These are phyloP conservation scores for Pleurotus cornucopiae DNA, from an alignment of 768 basidiomycete genomes.

Conservation along the genomic window DNA sequence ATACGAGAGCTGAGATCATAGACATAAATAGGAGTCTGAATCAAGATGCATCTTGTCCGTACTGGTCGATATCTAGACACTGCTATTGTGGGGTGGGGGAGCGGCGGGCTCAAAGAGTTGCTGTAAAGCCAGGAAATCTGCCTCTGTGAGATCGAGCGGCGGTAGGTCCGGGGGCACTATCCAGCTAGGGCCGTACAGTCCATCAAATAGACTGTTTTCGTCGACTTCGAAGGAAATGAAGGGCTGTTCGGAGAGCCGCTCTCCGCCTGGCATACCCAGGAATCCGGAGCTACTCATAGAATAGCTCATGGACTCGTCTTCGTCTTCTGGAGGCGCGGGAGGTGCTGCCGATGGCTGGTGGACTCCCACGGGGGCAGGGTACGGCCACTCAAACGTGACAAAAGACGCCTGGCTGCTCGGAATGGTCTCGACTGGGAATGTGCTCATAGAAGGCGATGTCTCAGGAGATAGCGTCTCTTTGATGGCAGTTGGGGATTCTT, in stretches of 20 bases:
- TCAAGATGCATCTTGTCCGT: not conserved
- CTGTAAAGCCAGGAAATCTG: not conserved
- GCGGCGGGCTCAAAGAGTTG: not conserved
- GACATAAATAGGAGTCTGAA: too few relatives aligned
- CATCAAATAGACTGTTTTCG: not conserved
- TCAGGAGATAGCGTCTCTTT: not conserved
- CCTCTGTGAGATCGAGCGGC: not conserved
- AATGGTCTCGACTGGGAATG: not conserved
- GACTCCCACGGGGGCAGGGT: not conserved
- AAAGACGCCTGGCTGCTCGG: not conserved
- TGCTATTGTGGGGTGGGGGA: not conserved
- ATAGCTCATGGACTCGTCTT: slow-evolving; percentile 1
- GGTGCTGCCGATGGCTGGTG: not conserved
- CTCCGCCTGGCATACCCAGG: slow-evolving; percentile 36
- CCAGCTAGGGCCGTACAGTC: not conserved
- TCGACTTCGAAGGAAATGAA: slow-evolving; percentile 20
- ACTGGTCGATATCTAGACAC: not conserved
- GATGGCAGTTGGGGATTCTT: not conserved
- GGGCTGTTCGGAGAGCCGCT: slow-evolving; percentile 34
- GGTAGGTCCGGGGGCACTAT: not conserved
- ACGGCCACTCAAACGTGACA: slow-evolving; percentile 2
- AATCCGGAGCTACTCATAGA: slow-evolving; percentile 1
- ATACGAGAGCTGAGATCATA: too few relatives aligned
- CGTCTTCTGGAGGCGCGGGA: not conserved
- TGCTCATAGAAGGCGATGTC: slow-evolving; percentile 1